phyloP scores from a whole-genome alignment of 2,329 filamentous ascomycete species.

The Fusarium heterosporum region DNA sequence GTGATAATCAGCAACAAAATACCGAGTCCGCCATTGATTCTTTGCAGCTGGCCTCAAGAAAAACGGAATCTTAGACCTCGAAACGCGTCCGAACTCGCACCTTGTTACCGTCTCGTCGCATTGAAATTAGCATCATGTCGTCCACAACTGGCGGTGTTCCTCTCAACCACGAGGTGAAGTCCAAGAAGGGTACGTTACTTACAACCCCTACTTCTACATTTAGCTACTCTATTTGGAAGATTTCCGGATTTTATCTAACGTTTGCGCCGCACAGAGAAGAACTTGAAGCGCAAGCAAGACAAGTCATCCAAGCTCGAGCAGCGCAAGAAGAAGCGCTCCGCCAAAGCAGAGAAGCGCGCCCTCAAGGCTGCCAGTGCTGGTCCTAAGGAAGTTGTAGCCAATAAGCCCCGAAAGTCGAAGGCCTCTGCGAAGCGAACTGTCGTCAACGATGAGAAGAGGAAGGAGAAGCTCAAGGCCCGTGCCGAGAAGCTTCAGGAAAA shows the following conservation, averaged over 20 bases:
- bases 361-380: slow-evolving; percentile 50
- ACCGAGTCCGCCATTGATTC: neutral
- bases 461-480: slow-evolving; percentile 53
- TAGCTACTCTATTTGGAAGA: neutral
- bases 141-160: slow-evolving; percentile 19
- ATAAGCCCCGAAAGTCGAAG: slow-evolving; percentile 47
- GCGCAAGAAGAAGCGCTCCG: slow-evolving; percentile 53
- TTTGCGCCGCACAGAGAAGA: slow-evolving; percentile 24
- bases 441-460: slow-evolving; percentile 54
- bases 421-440: slow-evolving; percentile 39
- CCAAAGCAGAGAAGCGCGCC: slow-evolving; percentile 54
- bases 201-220: neutral
- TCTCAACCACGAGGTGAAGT: slow-evolving; percentile 36
- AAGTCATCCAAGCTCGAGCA: slow-evolving; percentile 37
- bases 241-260: neutral
- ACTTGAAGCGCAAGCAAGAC: slow-evolving; percentile 29
- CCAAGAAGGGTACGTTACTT: slow-evolving; percentile 32
- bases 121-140: slow-evolving; percentile 16
- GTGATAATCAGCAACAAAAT: slow-evolving; percentile 4
- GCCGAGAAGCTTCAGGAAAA: slow-evolving; percentile 52
- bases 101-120: slow-evolving; percentile 6
- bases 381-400: slow-evolving; percentile 49
- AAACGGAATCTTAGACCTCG: too few relatives aligned
- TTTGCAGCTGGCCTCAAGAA: neutral
- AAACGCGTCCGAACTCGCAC: neutral